phyloP scores from a whole-genome alignment of 345 rosid genomes.

The Erucastrum elatum region DNA sequence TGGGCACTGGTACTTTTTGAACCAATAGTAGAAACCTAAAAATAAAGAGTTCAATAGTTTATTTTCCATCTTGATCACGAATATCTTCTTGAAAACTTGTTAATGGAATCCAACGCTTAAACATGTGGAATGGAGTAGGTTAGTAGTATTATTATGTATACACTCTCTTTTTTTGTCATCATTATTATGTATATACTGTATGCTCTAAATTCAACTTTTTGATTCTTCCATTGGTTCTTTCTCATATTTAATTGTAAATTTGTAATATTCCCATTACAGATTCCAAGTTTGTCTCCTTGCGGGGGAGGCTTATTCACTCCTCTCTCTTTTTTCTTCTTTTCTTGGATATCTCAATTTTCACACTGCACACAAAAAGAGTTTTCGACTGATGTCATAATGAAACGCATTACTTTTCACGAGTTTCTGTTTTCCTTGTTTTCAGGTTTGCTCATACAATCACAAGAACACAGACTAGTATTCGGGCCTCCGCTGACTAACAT shows the following conservation, averaged over 20 bases:
- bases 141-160: not conserved
- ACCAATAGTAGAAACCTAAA: not conserved
- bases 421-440: not conserved
- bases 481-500: conserved; percentile 3
- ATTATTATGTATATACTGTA: not conserved
- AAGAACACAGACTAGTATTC: not conserved
- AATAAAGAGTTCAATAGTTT: not conserved
- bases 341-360: not conserved
- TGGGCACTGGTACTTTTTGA: not conserved
- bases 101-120: not conserved
- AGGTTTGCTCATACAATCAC: not conserved
- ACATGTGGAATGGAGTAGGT: not conserved
- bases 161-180: too few species aligned
- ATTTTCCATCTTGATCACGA: not conserved
- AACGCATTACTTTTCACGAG: not conserved
- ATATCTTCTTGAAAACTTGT: not conserved
- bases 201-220: not conserved
- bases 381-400: not conserved
- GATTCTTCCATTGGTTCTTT: not conserved
- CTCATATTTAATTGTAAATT: not conserved
- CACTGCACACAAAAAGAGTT: not conserved
- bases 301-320: not conserved
- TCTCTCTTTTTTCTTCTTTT: not conserved
- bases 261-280: not conserved
- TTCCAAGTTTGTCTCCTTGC: not conserved